phyloP scores from a whole-genome alignment of 1,284 basidiomycete genomes.

The Polyporus tsugae region DNA sequence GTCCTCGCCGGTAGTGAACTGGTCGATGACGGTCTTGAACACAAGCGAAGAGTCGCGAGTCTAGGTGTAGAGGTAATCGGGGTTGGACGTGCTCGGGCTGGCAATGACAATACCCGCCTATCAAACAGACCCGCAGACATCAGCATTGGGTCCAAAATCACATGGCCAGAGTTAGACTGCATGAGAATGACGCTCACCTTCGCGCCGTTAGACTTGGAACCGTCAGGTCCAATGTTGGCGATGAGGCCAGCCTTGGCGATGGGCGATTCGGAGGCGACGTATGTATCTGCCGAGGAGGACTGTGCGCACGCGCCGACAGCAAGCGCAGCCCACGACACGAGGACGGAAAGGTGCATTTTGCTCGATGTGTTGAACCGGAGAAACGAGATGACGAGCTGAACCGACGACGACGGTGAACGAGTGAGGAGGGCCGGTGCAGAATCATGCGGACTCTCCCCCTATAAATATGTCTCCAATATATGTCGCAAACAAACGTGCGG shows the following conservation, averaged over 20 bases:
- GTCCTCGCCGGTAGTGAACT: conserved; percentile 45
- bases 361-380: background rate
- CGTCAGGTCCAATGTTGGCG: conserved; percentile 71
- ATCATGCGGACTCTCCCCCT: background rate
- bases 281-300: conserved; percentile 44
- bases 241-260: conserved; percentile 65
- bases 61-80: conserved; percentile 52
- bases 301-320: conserved; percentile 35
- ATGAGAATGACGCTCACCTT: conserved; percentile 32
- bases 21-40: conserved; percentile 51
- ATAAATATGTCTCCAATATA: background rate
- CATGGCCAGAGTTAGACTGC: background rate
- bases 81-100: conserved; percentile 46
- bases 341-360: conserved; percentile 31
- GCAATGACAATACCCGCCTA: conserved; percentile 47
- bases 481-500: background rate
- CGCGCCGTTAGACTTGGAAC: conserved; percentile 63
- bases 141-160: background rate
- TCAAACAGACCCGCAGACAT: background rate
- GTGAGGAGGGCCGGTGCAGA: background rate
- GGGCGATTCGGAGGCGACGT: conserved; percentile 58
- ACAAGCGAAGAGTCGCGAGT: conserved; percentile 52
- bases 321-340: conserved; percentile 26
- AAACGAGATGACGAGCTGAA: background rate
- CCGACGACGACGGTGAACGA: background rate